Evolutionary conservation across 2,329 filamentous ascomycete genomes (phyloP), one percentile per base, ranked within the genome.

Genomic region (Neospermospora avenae): DNA sequence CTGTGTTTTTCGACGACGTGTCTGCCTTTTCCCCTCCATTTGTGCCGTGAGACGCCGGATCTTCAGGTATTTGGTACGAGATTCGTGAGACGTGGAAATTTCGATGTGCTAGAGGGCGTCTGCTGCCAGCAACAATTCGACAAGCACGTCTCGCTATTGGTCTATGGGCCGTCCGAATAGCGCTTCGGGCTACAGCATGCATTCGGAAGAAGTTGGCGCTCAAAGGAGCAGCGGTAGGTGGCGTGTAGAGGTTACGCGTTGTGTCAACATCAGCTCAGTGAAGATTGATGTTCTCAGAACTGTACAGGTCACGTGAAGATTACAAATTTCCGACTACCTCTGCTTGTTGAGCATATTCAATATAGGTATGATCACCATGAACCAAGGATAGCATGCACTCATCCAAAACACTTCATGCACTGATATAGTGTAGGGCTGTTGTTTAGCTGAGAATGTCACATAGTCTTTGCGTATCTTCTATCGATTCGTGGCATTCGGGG

Each of bases 181-280:
- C 69, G 60, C 64, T 60, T 44, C 70, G 58, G 61, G 66, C 65
- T 69, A 65, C 64, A 46, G 69, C 66, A 67, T 72, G 71, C 72
- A 74, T 74, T 62, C 70, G 67, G 68, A 44, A 66, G 45, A 31
- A 25, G 16, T 62, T 65, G 65, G 63, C 63, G 69, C 70, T 67
- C 65, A 37, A 58, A 52, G 57, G 68, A 68, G 69, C 69, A 65
- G 52, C 58, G 63, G 48, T 52, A 42, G 24, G 35, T 20, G 39
- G n/a, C 39, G 35, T 49, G 55, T 37, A 49, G 31, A 18, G 34
- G 8, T 6, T 20, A 48, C 42, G 44, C 44, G 42, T 24, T 37
- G 34, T 11, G 11, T 1, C 7, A n/a, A 10, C 28, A 31, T 10
- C 28, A 31, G 28, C 11, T 31, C 11, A 34, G 24, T 7, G n/a